Evolutionary conservation across 352 stramenopile species (phyloP).

Genomic region (Pythium guiyangense): DNA sequence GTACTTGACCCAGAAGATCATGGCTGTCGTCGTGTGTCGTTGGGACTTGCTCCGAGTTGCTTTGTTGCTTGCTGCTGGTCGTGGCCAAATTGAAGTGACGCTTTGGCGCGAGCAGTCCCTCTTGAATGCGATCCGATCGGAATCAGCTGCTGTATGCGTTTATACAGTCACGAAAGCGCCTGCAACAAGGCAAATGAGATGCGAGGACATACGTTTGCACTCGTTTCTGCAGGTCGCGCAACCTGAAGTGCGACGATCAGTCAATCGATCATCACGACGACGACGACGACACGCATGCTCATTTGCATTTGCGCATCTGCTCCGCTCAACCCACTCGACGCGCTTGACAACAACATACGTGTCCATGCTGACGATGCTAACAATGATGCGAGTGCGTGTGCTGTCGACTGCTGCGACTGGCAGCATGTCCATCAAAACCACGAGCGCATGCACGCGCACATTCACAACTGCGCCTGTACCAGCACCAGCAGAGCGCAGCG

Average conservation of each 20-base stretch:
- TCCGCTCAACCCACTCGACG: too few relatives aligned
- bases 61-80: too few relatives aligned
- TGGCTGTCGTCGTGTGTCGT: slow-evolving; percentile 12
- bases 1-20: slow-evolving; percentile 84
- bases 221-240: not conserved
- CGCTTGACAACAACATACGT: too few relatives aligned
- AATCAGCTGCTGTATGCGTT: too few relatives aligned
- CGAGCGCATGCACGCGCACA: not conserved
- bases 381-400: too few relatives aligned
- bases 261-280: not conserved
- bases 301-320: not conserved
- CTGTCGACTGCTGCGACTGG: too few relatives aligned
- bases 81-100: slow-evolving; percentile 3
- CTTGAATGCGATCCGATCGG: not conserved
- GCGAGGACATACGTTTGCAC: not conserved
- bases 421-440: too few relatives aligned
- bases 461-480: not conserved
- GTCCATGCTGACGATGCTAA: too few relatives aligned
- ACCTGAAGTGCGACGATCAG: not conserved
- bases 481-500: not conserved
- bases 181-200: not conserved
- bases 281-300: not conserved
- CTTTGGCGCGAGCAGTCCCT: not conserved
- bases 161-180: not conserved
- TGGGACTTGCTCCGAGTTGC: not conserved